Percentiles rank a stretch among this genome's conserved stretches.
These are phyloP conservation scores for Emericellopsis atlantica DNA, from an alignment of 2,329 filamentous ascomycete genomes.

Conservation along the genomic window DNA sequence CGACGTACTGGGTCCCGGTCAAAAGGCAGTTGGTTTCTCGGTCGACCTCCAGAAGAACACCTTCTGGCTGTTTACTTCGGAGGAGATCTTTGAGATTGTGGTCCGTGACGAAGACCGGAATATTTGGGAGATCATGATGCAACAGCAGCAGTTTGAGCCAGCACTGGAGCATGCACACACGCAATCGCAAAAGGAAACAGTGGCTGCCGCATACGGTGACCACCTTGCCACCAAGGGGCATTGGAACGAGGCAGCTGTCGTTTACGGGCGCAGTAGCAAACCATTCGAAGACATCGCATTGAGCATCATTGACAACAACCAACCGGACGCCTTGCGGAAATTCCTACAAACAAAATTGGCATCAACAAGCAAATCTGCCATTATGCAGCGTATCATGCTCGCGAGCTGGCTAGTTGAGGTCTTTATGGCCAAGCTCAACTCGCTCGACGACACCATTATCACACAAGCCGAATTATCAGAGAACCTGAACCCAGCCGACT, in stretches of 20 bases:
- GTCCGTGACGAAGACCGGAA: constrained; percentile 83
- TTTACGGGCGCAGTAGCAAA: constrained; percentile 94
- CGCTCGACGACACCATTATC: constrained; percentile 84
- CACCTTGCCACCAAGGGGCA: constrained; percentile 70
- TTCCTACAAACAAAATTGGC: constrained; percentile 79
- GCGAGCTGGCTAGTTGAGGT: constrained; percentile 91
- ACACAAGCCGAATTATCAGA: constrained; percentile 75
- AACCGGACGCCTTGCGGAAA: constrained; percentile 81
- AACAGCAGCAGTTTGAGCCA: constrained; percentile 75
- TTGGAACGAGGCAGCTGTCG: constrained; percentile 72
- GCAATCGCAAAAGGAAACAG: constrained; percentile 71
- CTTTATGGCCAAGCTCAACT: constrained; percentile 95
- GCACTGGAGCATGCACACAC: constrained; percentile 79
- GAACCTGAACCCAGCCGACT: constrained; percentile 56
- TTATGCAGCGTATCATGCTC: constrained; percentile 93
- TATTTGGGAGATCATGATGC: constrained; percentile 88
- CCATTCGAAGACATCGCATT: constrained; percentile 93
- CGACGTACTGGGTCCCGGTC: constrained; percentile 65
- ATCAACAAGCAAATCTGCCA: constrained; percentile 66
- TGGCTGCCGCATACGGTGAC: constrained; percentile 86
- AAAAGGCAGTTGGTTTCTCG: constrained; percentile 70
- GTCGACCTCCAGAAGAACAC: constrained; percentile 92
- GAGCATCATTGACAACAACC: constrained; percentile 76
- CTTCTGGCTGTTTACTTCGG: constrained; percentile 87
- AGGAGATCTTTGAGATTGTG: constrained; percentile 89